Percentiles rank a stretch among this genome's conserved stretches.
Conservation (phyloP, 2,329 filamentous ascomycete genomes). For the Aspergillus chevalieri region DNA sequence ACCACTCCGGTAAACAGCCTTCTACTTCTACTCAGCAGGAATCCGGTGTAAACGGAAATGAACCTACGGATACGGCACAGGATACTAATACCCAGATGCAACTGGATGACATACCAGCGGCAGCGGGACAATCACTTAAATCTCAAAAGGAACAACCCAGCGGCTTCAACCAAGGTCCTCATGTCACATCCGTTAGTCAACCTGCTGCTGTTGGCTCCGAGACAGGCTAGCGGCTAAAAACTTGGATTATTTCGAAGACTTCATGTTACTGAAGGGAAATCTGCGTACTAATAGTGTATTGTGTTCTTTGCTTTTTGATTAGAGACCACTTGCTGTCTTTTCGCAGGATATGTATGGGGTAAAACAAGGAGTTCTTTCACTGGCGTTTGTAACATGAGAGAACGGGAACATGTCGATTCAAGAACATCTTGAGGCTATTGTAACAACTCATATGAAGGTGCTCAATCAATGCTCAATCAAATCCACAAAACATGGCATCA, state of each 20-base stretch:
- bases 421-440: too few relatives aligned
- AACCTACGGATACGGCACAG: neutral
- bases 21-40: neutral
- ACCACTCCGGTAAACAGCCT: neutral
- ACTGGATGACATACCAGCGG: neutral
- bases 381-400: neutral
- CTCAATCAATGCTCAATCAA: too few relatives aligned
- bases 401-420: too few relatives aligned
- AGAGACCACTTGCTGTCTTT: neutral
- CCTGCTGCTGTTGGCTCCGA: neutral
- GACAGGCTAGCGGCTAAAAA: neutral
- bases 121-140: conserved; percentile 1
- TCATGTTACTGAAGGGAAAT: too few relatives aligned
- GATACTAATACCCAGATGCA: conserved; percentile 1
- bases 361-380: neutral
- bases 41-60: conserved; percentile 5
- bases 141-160: neutral
- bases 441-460: too few relatives aligned
- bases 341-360: neutral
- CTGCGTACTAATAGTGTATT: neutral
- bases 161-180: neutral
- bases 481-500: too few relatives aligned
- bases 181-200: neutral
- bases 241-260: too few relatives aligned
- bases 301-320: neutral